A percentile compares a stretch with the other conserved stretches of the same genome.
phyloP scores from a whole-genome alignment of 1,139 yeast genomes.

The Kluyveromyces sp. region DNA sequence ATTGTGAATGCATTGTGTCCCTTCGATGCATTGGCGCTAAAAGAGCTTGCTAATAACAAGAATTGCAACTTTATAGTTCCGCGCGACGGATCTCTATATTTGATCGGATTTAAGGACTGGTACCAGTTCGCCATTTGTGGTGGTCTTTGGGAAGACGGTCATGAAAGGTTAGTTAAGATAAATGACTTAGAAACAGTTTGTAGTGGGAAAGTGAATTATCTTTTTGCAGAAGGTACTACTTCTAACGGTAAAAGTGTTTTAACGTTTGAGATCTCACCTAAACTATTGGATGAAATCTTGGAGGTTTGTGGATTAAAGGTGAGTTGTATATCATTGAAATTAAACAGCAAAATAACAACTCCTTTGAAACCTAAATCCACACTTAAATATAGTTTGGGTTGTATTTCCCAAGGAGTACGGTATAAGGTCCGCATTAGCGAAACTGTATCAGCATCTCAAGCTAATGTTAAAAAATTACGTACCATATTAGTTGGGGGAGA shows the following conservation, averaged over 20 bases:
- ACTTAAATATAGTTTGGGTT: neutral
- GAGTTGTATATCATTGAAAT: slow-evolving; percentile 7
- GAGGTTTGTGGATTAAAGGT: slow-evolving; percentile 9
- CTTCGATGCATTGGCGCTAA: slow-evolving; percentile 41
- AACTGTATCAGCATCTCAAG: slow-evolving; percentile 23
- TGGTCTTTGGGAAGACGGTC: slow-evolving; percentile 14
- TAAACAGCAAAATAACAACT: slow-evolving; percentile 31
- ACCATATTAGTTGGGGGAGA: slow-evolving; percentile 34
- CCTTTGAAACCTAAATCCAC: slow-evolving; percentile 18
- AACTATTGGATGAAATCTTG: slow-evolving; percentile 17
- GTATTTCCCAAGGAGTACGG: slow-evolving; percentile 14
- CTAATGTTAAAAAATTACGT: slow-evolving; percentile 27
- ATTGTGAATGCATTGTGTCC: slow-evolving; percentile 52
- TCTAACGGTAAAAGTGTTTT: slow-evolving; percentile 56
- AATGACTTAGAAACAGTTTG: slow-evolving; percentile 2
- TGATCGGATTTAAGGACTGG: slow-evolving; percentile 34
- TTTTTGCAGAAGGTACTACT: slow-evolving; percentile 63
- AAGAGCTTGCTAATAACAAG: slow-evolving; percentile 13
- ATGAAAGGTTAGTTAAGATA: slow-evolving; percentile 3
- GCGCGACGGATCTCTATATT: slow-evolving; percentile 34
- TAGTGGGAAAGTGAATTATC: slow-evolving; percentile 20
- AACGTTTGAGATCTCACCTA: slow-evolving; percentile 35
- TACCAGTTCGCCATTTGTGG: slow-evolving; percentile 30
- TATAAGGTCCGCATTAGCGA: slow-evolving; percentile 25
- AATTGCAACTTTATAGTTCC: slow-evolving; percentile 41